Evolutionary conservation across 2,329 filamentous ascomycete species (phyloP).

Genomic region (Colletotrichum gloeosporioides): DNA sequence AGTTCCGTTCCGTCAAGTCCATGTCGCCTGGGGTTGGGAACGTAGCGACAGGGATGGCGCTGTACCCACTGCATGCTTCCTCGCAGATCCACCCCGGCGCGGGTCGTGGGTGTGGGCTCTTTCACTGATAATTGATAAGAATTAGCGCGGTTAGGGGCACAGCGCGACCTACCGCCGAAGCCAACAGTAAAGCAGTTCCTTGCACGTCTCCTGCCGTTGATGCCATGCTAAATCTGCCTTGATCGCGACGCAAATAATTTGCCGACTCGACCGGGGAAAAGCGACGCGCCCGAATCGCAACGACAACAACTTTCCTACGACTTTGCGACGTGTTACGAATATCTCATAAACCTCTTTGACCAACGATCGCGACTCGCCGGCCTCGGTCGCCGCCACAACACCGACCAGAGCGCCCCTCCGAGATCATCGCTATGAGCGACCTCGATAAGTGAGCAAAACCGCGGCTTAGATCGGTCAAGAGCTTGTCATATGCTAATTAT

Average conservation of each 20-base stretch:
- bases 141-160: conserved; percentile 3
- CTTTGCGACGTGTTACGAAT: not conserved
- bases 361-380: not conserved
- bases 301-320: not conserved
- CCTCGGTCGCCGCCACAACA: conserved; percentile 5
- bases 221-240: conserved; percentile 13
- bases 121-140: conserved; percentile 2
- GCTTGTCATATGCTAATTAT: conserved; percentile 6
- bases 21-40: not conserved
- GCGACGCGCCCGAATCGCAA: not conserved
- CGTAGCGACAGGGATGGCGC: not conserved
- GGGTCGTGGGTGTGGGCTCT: not conserved
- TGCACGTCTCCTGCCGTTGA: conserved; percentile 15
- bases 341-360: not conserved
- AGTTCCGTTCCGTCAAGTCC: not conserved
- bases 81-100: conserved; percentile 10
- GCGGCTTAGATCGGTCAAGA: not conserved
- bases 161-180: not conserved
- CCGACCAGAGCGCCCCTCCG: conserved; percentile 4
- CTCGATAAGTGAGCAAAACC: conserved; percentile 75
- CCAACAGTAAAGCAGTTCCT: not conserved
- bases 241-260: conserved; percentile 7
- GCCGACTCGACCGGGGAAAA: not conserved
- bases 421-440: conserved; percentile 74
- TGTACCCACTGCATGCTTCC: not conserved